phyloP scores from a whole-genome alignment of 345 rosid genomes.

The Populus deltoides region DNA sequence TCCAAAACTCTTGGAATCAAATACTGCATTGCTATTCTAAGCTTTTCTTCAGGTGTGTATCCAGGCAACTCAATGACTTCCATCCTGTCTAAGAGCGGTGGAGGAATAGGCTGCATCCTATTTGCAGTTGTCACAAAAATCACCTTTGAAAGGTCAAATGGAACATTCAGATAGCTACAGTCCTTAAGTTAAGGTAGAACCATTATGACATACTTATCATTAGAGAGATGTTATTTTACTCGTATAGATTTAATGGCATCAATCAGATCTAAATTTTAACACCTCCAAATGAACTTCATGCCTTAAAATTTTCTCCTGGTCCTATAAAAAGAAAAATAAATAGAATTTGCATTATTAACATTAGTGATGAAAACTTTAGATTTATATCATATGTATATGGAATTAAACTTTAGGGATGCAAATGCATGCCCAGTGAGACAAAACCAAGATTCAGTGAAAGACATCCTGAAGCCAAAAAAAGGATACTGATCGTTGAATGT shows the following conservation, averaged over 20 bases:
- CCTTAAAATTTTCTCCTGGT: neutral
- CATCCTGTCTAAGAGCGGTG: conserved; percentile 94
- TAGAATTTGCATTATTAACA: neutral
- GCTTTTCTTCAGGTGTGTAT: conserved; percentile 94
- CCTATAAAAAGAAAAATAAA: neutral
- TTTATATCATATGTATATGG: neutral
- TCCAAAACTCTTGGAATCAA: conserved; percentile 93
- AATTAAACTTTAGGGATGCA: neutral
- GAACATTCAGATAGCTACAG: conserved; percentile 89
- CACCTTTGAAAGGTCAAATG: conserved; percentile 95
- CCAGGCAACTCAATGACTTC: conserved; percentile 98
- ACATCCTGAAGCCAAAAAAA: conserved; percentile 23
- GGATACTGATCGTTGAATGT: conserved; percentile 98
- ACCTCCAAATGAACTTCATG: conserved; percentile 11
- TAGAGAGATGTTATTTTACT: neutral
- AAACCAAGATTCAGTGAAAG: conserved; percentile 3
- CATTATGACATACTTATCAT: neutral
- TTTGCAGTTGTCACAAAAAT: conserved; percentile 96
- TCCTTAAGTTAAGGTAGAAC: conserved; percentile 52
- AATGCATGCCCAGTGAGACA: neutral
- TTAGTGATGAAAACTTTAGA: neutral
- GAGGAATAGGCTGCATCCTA: conserved; percentile 91
- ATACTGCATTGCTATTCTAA: conserved; percentile 84
- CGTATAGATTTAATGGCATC: conserved; percentile 3
- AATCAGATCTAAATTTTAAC: conserved; percentile 5